Evolutionary conservation across 176 grass and related monocot genomes (phyloP), one percentile per base, ranked within the genome.

Genomic region (Alopecurus myosuroides): DNA sequence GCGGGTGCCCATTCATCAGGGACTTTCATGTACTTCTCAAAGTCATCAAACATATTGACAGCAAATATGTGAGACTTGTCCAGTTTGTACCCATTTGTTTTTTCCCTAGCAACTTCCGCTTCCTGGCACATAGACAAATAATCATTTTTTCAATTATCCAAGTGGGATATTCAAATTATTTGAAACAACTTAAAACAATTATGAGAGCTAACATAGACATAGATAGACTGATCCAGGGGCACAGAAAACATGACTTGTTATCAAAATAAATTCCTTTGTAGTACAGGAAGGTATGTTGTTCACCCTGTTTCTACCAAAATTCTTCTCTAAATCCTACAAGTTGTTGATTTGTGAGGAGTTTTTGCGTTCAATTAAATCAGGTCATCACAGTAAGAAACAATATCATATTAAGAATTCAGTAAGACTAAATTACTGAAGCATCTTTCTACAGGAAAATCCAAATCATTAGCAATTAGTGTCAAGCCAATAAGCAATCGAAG

Each of bases 21-120:
- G 62, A 98, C 92, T 70, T 98, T 98, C 92, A 95, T 91, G 85
- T 95, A 98, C 79, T 93, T 98, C 37, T 94, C 92, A 28, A 97
- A 92, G 77, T 97, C 94, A 87, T 97, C 94, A 56, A 97, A 90
- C 84, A 95, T 75, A 86, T 98, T 95, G 74, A 98, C 90, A 51
- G 86, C 86, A 76, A 98, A 98, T 80, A 95, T 93, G 50, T 95
- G 95, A 63, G 92, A 93, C 78, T 91, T 98, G 82, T 98, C 95
- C 23, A 98, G 84, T 45, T 95, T 98, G 87, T 91, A 98, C 3
- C 92, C 95, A 94, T 93, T 86, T 50, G 95, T 98, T 81, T 95
- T 97, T 71, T 98, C 95, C 87, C 91, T 90, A 28, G 95, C 95
- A 79, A 92, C 77, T 77, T 98, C 90, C 20, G 95, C 95, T 91